Conservation (phyloP, 2,329 filamentous ascomycete genomes). For the Mycosphaerella arachidis region DNA sequence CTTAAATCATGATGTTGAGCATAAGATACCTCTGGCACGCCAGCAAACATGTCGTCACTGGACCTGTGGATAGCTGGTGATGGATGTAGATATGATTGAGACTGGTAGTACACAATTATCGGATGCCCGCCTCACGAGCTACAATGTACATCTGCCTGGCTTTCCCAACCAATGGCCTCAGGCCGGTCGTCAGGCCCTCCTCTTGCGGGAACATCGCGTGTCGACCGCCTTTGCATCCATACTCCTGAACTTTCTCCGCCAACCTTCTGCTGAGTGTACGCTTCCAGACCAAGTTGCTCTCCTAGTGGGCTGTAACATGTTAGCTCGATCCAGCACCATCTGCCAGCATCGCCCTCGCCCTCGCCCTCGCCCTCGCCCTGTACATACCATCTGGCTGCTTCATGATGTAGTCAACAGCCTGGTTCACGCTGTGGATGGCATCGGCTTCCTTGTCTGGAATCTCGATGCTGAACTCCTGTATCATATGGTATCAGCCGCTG, state of each 20-base stretch:
- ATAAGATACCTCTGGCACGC: too few relatives aligned
- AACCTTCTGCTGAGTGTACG: not conserved
- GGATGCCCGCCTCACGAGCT: slow-evolving; percentile 19
- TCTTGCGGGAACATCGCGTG: not conserved
- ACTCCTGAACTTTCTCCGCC: not conserved
- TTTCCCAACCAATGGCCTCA: not conserved
- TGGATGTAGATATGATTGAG: slow-evolving; percentile 2
- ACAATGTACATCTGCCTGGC: slow-evolving; percentile 30
- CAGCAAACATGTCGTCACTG: not conserved
- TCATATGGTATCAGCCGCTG: slow-evolving; percentile 20
- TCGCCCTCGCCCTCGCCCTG: not conserved
- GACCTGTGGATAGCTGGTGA: not conserved
- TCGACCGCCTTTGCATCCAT: not conserved
- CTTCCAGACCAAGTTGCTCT: not conserved
- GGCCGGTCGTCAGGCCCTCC: not conserved
- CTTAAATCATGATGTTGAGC: not conserved
- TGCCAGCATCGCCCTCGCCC: too few relatives aligned
- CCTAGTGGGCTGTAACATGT: slow-evolving; percentile 31
- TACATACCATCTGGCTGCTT: slow-evolving; percentile 84
- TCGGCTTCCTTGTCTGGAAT: slow-evolving; percentile 97
- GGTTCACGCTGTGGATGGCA: slow-evolving; percentile 87
- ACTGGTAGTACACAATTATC: slow-evolving; percentile 31
- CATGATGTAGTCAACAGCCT: slow-evolving; percentile 91
- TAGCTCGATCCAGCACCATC: slow-evolving; percentile 8
- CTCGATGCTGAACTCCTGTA: slow-evolving; percentile 80